Evolutionary conservation across 371 early-diverging fungal genomes (phyloP).

Genomic region (Mucor circinelloides): DNA sequence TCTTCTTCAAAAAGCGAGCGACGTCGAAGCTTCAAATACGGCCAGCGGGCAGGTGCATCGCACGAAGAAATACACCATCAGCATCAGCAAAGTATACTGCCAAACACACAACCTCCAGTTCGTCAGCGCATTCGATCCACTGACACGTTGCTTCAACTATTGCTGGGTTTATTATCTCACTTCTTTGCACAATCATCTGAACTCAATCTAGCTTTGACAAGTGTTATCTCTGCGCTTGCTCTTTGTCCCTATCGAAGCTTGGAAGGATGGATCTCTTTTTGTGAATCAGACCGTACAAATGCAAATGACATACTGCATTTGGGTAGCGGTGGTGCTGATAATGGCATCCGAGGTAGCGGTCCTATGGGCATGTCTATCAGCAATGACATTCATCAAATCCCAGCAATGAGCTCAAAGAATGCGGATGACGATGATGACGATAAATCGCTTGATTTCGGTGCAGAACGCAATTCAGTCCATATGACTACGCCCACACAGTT

Average conservation of each 20-base stretch:
- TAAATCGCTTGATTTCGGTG: slow-evolving; percentile 50
- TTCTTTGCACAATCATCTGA: slow-evolving; percentile 89
- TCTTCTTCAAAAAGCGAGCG: slow-evolving; percentile 43
- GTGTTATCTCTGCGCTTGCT: slow-evolving; percentile 82
- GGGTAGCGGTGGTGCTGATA: neutral
- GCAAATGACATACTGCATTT: slow-evolving; percentile 46
- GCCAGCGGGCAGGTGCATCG: slow-evolving; percentile 32
- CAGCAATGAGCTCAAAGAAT: neutral
- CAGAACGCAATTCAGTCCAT: slow-evolving; percentile 34
- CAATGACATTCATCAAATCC: neutral
- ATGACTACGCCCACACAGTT: slow-evolving; percentile 47
- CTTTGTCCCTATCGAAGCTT: slow-evolving; percentile 76
- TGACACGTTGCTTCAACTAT: slow-evolving; percentile 68
- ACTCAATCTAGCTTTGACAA: slow-evolving; percentile 89
- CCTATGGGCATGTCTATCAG: neutral
- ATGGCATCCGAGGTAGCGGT: neutral
- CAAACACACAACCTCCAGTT: neutral
- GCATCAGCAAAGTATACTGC: neutral
- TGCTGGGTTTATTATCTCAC: slow-evolving; percentile 65
- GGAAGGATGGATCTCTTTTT: slow-evolving; percentile 82
- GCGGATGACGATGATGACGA: slow-evolving; percentile 48
- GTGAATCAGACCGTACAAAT: slow-evolving; percentile 57
- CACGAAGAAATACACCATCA: neutral
- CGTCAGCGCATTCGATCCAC: slow-evolving; percentile 59
- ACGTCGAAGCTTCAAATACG: slow-evolving; percentile 65